A percentile compares a stretch with the other conserved stretches of the same genome.
These are phyloP conservation scores for Debaryomyces prosopidis DNA, from an alignment of 805 yeast genomes.

Conservation along the genomic window DNA sequence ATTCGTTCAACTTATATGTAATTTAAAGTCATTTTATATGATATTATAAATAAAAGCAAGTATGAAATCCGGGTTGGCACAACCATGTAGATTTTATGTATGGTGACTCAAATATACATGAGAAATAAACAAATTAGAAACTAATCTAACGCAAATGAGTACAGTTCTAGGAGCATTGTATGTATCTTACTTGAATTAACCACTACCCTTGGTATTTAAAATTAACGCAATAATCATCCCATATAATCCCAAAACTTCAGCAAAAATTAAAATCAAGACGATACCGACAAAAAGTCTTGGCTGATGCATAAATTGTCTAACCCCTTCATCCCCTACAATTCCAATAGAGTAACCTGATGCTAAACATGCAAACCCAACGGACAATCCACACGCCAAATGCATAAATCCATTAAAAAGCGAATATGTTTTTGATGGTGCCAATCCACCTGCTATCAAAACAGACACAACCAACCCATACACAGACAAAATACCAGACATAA, in stretches of 20 bases:
- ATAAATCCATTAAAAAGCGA: constrained; percentile 94
- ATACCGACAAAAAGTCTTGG: constrained; percentile 88
- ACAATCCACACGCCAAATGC: constrained; percentile 94
- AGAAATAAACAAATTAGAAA: too few relatives aligned
- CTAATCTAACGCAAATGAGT: too few relatives aligned
- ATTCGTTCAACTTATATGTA: background rate
- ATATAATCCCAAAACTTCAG: constrained; percentile 86
- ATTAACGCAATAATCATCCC: constrained; percentile 96
- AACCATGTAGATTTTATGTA: too few relatives aligned
- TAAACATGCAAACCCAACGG: constrained; percentile 95
- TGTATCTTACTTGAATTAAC: constrained; percentile 24
- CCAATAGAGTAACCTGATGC: constrained; percentile 98
- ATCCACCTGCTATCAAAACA: constrained; percentile 89
- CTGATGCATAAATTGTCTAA: constrained; percentile 83
- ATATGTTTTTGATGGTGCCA: constrained; percentile 76
- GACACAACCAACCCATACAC: constrained; percentile 97
- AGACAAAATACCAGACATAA: constrained; percentile 96
- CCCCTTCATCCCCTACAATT: constrained; percentile 92
- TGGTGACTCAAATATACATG: too few relatives aligned
- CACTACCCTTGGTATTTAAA: constrained; percentile 84
- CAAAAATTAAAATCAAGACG: constrained; percentile 84
- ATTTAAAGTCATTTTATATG: too few relatives aligned
- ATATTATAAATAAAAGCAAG: too few relatives aligned
- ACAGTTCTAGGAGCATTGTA: too few relatives aligned
- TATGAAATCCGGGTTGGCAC: too few relatives aligned